Evolutionary conservation across 148 eudicot species (phyloP).

Genomic region (Amaranthus palmeri): DNA sequence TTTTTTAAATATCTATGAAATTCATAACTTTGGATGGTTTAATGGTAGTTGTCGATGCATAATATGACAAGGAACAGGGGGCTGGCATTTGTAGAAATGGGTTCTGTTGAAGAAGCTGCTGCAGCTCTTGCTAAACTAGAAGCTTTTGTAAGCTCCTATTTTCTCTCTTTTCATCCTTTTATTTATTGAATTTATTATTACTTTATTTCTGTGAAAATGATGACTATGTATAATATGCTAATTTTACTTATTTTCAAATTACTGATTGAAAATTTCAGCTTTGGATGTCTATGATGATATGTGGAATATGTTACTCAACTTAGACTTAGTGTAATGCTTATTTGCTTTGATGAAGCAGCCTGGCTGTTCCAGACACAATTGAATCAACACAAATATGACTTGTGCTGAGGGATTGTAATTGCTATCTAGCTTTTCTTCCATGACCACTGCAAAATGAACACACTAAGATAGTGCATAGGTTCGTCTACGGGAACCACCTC

Average conservation of each 20-base stretch:
- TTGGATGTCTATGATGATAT: not conserved
- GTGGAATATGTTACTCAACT: too few relatives aligned
- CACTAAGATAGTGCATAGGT: too few relatives aligned
- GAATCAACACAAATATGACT: too few relatives aligned
- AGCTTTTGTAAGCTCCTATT: slow-evolving; percentile 46
- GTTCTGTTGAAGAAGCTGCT: slow-evolving; percentile 75
- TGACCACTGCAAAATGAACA: too few relatives aligned
- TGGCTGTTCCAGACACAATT: too few relatives aligned
- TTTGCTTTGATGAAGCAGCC: too few relatives aligned
- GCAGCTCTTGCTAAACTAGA: slow-evolving; percentile 65
- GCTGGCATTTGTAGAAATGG: slow-evolving; percentile 83
- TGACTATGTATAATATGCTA: not conserved
- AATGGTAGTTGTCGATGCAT: slow-evolving; percentile 62
- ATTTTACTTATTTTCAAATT: not conserved
- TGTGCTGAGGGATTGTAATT: too few relatives aligned
- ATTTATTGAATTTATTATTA: not conserved
- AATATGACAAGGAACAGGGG: slow-evolving; percentile 81
- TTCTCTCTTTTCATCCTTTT: not conserved
- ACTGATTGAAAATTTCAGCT: not conserved
- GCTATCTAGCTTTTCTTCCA: too few relatives aligned
- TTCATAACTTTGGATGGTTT: slow-evolving; percentile 18
- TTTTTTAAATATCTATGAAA: not conserved
- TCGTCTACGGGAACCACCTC: too few relatives aligned
- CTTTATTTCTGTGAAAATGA: not conserved
- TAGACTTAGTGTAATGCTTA: too few relatives aligned